A percentile compares a stretch with the other conserved stretches of the same genome.
Conservation (phyloP, 495 filamentous ascomycete genomes). For the Penicillium alfredii region DNA sequence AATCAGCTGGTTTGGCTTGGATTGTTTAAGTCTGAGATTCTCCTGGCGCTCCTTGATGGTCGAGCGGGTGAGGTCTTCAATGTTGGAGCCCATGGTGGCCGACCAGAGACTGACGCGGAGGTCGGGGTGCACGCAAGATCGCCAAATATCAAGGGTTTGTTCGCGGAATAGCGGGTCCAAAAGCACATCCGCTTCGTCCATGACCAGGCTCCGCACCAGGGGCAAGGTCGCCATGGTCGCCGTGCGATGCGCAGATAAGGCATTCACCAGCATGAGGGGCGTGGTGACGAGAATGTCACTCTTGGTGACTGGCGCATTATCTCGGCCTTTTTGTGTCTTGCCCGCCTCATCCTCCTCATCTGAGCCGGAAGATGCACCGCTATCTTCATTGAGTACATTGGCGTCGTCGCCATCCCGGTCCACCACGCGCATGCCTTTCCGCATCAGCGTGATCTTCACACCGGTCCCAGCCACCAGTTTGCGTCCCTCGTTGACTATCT, state of each 20-base stretch:
- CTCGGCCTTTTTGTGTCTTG: conserved; percentile 29
- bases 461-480: conserved; percentile 75
- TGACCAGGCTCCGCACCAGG: conserved; percentile 61
- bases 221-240: conserved; percentile 47
- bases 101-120: conserved; percentile 83
- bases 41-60: conserved; percentile 51
- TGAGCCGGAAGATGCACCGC: conserved; percentile 31
- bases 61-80: conserved; percentile 68
- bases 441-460: conserved; percentile 75
- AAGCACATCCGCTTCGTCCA: conserved; percentile 94
- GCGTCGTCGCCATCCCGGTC: conserved; percentile 30
- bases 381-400: conserved; percentile 37
- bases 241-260: conserved; percentile 50
- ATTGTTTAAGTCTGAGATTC: conserved; percentile 12
- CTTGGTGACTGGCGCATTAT: conserved; percentile 48
- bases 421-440: conserved; percentile 71
- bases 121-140: conserved; percentile 56
- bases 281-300: conserved; percentile 88
- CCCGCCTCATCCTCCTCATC: conserved; percentile 35
- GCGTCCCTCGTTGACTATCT: conserved; percentile 87
- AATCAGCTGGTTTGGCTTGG: conserved; percentile 48
- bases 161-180: conserved; percentile 85
- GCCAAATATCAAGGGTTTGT: conserved; percentile 86
- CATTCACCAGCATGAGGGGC: conserved; percentile 70
- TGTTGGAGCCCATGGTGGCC: conserved; percentile 90